Base-by-base conservation (phyloP, 2,329 filamentous ascomycete genomes). In the Iodosphaeria phyllophila region DNA sequence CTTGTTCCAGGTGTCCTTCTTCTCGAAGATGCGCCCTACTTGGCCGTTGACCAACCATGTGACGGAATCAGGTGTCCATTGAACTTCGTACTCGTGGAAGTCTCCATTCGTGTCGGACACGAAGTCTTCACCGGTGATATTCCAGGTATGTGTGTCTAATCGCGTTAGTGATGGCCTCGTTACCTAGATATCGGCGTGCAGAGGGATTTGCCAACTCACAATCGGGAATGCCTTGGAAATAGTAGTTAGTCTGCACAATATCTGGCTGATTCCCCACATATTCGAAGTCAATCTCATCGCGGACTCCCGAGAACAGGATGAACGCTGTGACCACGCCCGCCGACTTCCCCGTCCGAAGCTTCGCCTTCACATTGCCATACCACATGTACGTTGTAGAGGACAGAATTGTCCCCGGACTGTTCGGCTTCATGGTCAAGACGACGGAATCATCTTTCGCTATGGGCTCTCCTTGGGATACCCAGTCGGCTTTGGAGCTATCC, bases 231-330 rank as follows among this genome's bases (percentile, higher is more conserved):
- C 89, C 89, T 55, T 93, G 84, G 56, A 76, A 93, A 55, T 93
- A 98, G 60, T 73, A 98, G 58, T 98, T 98, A 46, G 83, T 89
- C 58, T 98, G 84, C 11, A 76, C 79, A 33, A 63, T 66, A 23
- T 58, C 44, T 32, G 92, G 58, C 42, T 93, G 79, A 22, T 65
- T 65, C 35, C 89, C 89, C 27, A 98, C 66, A 47, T 77, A 95
- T 50, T 98, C 89, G 47, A 82, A 95, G 55, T 98, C 89, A 41
- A 98, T 92, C 52, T 98, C 89, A 44, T 98, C 89, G 62, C 93
- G 92, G 43, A 91, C 77, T 42, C 95, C 86, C 18, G 78, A 84
- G 50, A 93, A 70, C 43, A 95, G 60, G 47, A 98, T 98, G 47
- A 98, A 98, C 16, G 83, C 86, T 2, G 83, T 91, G n/a, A 98